These are phyloP conservation scores for Boletus vinaceobasis DNA, from an alignment of 768 basidiomycete genomes.

Conservation along the genomic window DNA sequence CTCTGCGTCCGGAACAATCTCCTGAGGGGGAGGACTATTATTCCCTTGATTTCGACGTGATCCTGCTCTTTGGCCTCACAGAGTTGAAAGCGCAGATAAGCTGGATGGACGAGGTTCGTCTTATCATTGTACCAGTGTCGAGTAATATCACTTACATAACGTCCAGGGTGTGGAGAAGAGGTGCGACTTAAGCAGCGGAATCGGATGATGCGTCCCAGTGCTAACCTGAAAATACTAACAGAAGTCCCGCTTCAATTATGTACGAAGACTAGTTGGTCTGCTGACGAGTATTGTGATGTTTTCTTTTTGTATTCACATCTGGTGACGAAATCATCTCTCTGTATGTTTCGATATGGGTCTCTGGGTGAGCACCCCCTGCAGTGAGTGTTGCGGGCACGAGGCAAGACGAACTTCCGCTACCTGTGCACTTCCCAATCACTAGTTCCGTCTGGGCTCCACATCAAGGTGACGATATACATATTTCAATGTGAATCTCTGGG, in stretches of 20 bases:
- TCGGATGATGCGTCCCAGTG: neutral
- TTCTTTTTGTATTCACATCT: neutral
- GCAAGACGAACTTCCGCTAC: neutral
- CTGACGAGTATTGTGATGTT: neutral
- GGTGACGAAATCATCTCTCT: neutral
- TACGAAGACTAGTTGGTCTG: neutral
- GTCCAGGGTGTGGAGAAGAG: constrained; percentile 13
- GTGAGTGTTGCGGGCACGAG: neutral
- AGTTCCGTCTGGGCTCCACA: no score
- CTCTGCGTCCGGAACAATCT: neutral
- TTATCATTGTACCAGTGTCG: neutral
- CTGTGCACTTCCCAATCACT: no score
- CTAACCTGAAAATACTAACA: neutral
- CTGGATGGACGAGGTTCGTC: constrained; percentile 34
- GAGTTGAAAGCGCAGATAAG: constrained; percentile 45
- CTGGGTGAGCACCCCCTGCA: neutral
- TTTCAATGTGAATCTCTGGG: no score
- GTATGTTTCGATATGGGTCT: neutral
- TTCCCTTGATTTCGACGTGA: constrained; percentile 28
- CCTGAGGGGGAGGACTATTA: constrained; percentile 10
- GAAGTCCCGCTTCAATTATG: neutral
- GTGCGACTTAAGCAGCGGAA: neutral
- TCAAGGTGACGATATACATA: no score
- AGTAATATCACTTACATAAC: neutral
- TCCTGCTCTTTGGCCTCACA: constrained; percentile 40